Conservation (phyloP, 176 grass and related monocot species). For the Carex myosuroides region DNA sequence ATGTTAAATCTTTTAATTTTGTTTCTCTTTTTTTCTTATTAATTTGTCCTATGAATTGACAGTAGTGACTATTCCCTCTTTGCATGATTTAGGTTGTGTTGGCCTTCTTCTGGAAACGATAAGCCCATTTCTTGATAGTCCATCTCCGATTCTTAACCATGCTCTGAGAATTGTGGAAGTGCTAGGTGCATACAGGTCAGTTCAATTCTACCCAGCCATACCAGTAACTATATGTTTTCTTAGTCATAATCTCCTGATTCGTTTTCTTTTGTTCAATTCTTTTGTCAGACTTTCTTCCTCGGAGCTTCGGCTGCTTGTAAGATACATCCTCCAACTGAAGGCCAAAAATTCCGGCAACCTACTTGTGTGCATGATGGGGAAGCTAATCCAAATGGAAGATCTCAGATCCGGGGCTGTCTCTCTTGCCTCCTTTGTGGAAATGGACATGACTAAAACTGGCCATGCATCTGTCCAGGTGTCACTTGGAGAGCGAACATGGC, state of each 20-base stretch:
- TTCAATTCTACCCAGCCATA: conserved; percentile 15
- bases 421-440: conserved; percentile 90
- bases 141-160: conserved; percentile 90
- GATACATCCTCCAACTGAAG: conserved; percentile 91
- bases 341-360: conserved; percentile 74
- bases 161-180: conserved; percentile 90
- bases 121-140: conserved; percentile 76
- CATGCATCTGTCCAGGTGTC: conserved; percentile 97
- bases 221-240: not conserved
- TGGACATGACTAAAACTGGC: conserved; percentile 96
- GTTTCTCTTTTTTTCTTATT: not conserved
- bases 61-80: conserved; percentile 16
- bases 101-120: conserved; percentile 94
- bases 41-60: conserved; percentile 4
- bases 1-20: conserved; percentile 1
- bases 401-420: conserved; percentile 64
- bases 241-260: conserved; percentile 13
- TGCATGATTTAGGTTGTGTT: conserved; percentile 68
- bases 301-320: conserved; percentile 75
- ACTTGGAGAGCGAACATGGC: conserved; percentile 99
- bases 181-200: conserved; percentile 91
- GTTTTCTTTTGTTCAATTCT: conserved; percentile 25
- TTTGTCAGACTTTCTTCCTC: conserved; percentile 74
- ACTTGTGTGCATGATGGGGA: conserved; percentile 95
- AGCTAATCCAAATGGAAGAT: conserved; percentile 89